Base-by-base conservation (phyloP, 192 early-diverging fungal species). In the Coemansia sp. region DNA sequence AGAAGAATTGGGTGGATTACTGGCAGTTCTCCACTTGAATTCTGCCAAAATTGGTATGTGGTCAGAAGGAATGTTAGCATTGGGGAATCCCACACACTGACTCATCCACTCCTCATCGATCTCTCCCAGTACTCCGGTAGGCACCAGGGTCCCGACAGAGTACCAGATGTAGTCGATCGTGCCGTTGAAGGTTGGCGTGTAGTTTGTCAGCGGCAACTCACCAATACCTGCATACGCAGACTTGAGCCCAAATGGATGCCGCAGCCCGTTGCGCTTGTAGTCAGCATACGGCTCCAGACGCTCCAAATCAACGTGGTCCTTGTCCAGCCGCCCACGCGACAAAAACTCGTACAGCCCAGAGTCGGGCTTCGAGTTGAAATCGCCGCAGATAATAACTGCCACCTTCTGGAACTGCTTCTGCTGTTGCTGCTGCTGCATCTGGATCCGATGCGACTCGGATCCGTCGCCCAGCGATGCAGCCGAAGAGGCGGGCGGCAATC, bases 101-200 rank as follows among this genome's bases (percentile, higher is more conserved):
- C 62, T 67, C 36, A 87, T 56, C 67, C 95, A 96, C 53, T 83
- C 83, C 38, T 81, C 80, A 47, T 98, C 95, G 7, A 98, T 67
- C 34, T 80, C 80, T 10, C 86, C 87, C 50, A 98, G 58, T 11
- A 97, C 54, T 4, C 91, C 91, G 9, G 89, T 81, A 8, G 92
- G 84, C 10, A 67, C 79, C 17, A 96, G 71, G 18, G 85, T 83
- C 26, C 82, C 83, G 14, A 78, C 85, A 4, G 86, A 80, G 70
- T 91, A 92, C 86, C 90, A 98, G 41, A 98, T 89, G 58, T 95
- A 95, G 77, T 98, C 95, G 49, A 98, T 91, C 14, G 86, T 85
- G 0, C 89, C 93, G 45, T 78, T 82, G 59, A 89, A 98, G 1
- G 55, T 64, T n/a, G 94, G 90, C 11, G 86, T 91, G 61, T 80